phyloP scores from a whole-genome alignment of 176 grass and related monocot species.

The Elymus sibiricus region DNA sequence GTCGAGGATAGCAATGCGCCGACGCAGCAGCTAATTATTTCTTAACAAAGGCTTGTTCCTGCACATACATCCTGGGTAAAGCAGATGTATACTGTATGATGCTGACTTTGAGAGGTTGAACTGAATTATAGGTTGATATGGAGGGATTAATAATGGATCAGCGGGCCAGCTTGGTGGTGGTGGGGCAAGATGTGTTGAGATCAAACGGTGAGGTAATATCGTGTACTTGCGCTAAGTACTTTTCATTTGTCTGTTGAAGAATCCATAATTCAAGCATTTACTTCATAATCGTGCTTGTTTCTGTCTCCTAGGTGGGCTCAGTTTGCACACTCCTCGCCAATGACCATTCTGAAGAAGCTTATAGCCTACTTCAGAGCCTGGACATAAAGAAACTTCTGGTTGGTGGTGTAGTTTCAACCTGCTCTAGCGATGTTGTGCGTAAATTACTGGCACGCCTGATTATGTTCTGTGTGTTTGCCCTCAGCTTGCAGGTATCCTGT shows the following conservation, averaged over 20 bases:
- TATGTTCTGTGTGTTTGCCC: neutral
- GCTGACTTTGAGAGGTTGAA: constrained; percentile 29
- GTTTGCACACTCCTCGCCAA: constrained; percentile 52
- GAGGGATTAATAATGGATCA: constrained; percentile 52
- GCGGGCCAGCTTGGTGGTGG: constrained; percentile 42
- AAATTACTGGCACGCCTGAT: constrained; percentile 11
- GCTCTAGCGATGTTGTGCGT: neutral
- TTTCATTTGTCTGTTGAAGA: neutral
- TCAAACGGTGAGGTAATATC: constrained; percentile 50
- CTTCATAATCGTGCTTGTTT: constrained; percentile 37
- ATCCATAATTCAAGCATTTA: constrained; percentile 25
- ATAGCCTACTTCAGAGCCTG: constrained; percentile 45
- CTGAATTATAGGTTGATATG: constrained; percentile 55
- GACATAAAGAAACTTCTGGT: constrained; percentile 73
- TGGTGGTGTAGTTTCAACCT: constrained; percentile 26
- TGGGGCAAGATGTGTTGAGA: constrained; percentile 70
- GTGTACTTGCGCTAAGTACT: constrained; percentile 15
- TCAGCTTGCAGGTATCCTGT: constrained; percentile 73
- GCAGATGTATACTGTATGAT: neutral
- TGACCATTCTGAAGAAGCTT: constrained; percentile 51
- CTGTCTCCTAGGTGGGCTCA: constrained; percentile 49
- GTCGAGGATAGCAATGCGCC: neutral
- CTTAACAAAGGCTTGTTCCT: neutral
- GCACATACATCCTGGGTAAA: neutral
- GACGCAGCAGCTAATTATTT: neutral